Base-by-base conservation (phyloP, 768 basidiomycete species). In the Neoboletus magnificus region DNA sequence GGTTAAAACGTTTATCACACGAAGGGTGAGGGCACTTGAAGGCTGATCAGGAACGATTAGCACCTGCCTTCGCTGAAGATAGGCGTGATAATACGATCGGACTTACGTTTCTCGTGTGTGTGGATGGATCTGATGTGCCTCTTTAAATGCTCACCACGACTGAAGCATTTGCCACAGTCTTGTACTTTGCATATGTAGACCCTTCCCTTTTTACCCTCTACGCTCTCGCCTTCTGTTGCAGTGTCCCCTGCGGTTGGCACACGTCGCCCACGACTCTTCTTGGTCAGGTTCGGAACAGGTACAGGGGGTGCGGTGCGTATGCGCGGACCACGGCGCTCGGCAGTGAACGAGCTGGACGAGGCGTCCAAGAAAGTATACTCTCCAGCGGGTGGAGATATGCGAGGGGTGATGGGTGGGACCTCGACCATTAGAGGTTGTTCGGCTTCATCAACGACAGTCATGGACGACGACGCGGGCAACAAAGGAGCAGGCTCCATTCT, bases 231-330 rank as follows among this genome's bases (percentile, higher is more conserved):
- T 50, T 73, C 71, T 18, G 47, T 2, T 12, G 52, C 18, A 7
- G 61, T 16, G 39, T 73, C 71, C 0, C 37, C 70, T 42, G 71
- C 68, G 1, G 85, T 89, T 5, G 88, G 89, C 22, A 91, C 89
- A 55, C 86, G 80, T 36, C 89, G 82, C 13, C 89, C 89, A 50
- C 89, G 82, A 62, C 85, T 87, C 74, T 87, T 89, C 76, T 90
- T 91, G 43, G 85, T 90, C 57, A 91, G 66, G 69, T 88, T 86
- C 35, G 88, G 87, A 40, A 89, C 86, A 13, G 87, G 87, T 27
- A 84, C 77, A 23, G 87, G 87, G 45, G 84, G 78, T 7, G 79
- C 76, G 12, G 79, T 79, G 54, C 82, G 80, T 61, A 81, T 76
- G 42, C 78, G 78, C 20, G 81, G 76, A 51, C 76, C 73, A 42